phyloP scores from a whole-genome alignment of 2,329 filamentous ascomycete genomes.

The Cryphonectria parasitica region DNA sequence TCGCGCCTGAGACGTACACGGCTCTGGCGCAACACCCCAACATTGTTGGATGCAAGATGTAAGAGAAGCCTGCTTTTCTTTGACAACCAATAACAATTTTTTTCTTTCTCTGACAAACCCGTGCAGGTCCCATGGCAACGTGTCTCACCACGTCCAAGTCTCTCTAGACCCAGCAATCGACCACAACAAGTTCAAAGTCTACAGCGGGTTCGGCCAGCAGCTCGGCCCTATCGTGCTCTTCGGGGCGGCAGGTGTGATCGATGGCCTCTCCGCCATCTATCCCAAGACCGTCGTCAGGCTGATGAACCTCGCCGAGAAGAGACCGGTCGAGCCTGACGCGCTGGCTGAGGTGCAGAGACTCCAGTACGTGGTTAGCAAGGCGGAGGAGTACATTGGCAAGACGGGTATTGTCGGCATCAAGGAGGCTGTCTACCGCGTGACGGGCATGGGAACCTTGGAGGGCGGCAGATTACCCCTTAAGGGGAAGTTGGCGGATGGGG shows the following conservation, averaged over 20 bases:
- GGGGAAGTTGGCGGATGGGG: slow-evolving; percentile 57
- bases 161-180: slow-evolving; percentile 64
- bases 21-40: slow-evolving; percentile 63
- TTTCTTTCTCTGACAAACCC: not conserved
- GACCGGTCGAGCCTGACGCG: slow-evolving; percentile 35
- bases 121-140: slow-evolving; percentile 61
- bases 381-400: slow-evolving; percentile 65
- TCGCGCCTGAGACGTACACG: slow-evolving; percentile 62
- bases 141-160: slow-evolving; percentile 66
- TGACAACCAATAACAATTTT: too few species aligned
- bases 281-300: slow-evolving; percentile 64
- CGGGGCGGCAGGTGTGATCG: slow-evolving; percentile 67
- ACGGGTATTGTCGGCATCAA: slow-evolving; percentile 68
- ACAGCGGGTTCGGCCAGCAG: slow-evolving; percentile 69
- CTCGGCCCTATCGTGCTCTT: slow-evolving; percentile 66
- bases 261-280: slow-evolving; percentile 67
- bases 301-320: slow-evolving; percentile 50
- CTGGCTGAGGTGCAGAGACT: slow-evolving; percentile 58
- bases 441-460: slow-evolving; percentile 60
- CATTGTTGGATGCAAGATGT: slow-evolving; percentile 70
- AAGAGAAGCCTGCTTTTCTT: slow-evolving; percentile 15
- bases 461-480: slow-evolving; percentile 62
- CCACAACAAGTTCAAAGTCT: slow-evolving; percentile 64
- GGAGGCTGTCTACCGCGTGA: slow-evolving; percentile 60
- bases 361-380: slow-evolving; percentile 64